These are phyloP conservation scores for Musa balbisiana DNA, from an alignment of 202 grass and related monocot species.

Conservation along the genomic window DNA sequence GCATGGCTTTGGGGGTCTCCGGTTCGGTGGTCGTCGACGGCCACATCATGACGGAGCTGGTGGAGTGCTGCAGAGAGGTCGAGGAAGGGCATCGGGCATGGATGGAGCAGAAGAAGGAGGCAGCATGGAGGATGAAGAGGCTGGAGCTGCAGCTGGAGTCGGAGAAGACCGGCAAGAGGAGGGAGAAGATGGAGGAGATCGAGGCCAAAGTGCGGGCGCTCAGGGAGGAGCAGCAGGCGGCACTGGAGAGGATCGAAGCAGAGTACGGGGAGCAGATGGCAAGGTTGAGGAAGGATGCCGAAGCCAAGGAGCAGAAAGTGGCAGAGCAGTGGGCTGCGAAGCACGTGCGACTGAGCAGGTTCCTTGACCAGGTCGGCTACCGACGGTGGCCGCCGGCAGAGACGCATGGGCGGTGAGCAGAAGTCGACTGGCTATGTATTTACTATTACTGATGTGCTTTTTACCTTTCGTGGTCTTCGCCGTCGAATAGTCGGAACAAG, in stretches of 20 bases:
- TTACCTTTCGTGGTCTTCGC: too few species aligned
- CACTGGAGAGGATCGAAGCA: conserved; percentile 54
- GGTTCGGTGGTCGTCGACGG: conserved; percentile 3
- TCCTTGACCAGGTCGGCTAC: conserved; percentile 55
- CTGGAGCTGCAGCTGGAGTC: conserved; percentile 91
- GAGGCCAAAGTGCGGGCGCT: conserved; percentile 63
- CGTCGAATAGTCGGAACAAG: too few species aligned
- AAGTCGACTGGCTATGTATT: too few species aligned
- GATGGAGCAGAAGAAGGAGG: conserved; percentile 77
- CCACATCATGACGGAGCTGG: conserved; percentile 48
- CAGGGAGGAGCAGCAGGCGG: conserved; percentile 52
- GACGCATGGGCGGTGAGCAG: conserved; percentile 37
- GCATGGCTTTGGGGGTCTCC: neutral
- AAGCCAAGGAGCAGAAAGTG: conserved; percentile 84
- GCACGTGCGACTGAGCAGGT: conserved; percentile 62
- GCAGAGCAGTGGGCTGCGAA: conserved; percentile 91
- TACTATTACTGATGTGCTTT: too few species aligned
- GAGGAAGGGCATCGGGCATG: conserved; percentile 80
- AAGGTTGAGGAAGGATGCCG: conserved; percentile 61
- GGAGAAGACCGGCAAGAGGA: conserved; percentile 56
- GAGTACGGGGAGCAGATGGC: conserved; percentile 73
- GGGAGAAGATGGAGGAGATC: conserved; percentile 67
- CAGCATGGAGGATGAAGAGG: conserved; percentile 69
- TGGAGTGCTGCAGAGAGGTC: conserved; percentile 61
- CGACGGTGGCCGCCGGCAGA: conserved; percentile 35